A percentile compares a stretch with the other conserved stretches of the same genome.
Conservation (phyloP, 257 asterid species). For the Ocimum tenuiflorum region DNA sequence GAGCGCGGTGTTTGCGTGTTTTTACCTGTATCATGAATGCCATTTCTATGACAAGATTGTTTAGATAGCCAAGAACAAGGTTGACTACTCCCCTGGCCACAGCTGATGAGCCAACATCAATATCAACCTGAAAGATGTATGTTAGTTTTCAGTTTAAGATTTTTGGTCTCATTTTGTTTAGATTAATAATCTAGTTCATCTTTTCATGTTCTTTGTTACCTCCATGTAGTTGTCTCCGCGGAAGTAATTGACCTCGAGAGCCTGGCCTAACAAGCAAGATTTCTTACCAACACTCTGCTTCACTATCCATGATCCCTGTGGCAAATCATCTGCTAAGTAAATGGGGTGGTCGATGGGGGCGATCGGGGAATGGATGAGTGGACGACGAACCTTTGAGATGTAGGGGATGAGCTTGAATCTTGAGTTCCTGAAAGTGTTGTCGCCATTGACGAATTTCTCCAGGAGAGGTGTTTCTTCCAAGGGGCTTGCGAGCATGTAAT, state of each 20-base stretch:
- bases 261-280: conserved; percentile 83
- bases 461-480: conserved; percentile 61
- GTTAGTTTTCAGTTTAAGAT: background rate
- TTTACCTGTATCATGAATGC: conserved; percentile 61
- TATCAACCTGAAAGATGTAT: conserved; percentile 38
- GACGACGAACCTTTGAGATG: conserved; percentile 54
- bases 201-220: conserved; percentile 34
- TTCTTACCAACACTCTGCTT: conserved; percentile 94
- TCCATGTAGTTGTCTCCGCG: conserved; percentile 94
- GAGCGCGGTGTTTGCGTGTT: no score
- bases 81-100: conserved; percentile 59
- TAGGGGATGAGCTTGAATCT: conserved; percentile 90
- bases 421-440: conserved; percentile 73
- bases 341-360: background rate
- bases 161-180: background rate
- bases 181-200: no score
- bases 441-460: conserved; percentile 73
- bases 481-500: conserved; percentile 65
- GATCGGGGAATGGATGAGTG: background rate
- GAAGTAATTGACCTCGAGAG: conserved; percentile 71
- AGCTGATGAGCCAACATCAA: conserved; percentile 65
- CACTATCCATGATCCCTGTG: conserved; percentile 96
- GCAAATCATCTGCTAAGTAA: background rate
- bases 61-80: conserved; percentile 60
- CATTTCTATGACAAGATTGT: conserved; percentile 61